Base-by-base conservation (phyloP, 1,284 basidiomycete species). In the Taiwanofungus camphoratus region DNA sequence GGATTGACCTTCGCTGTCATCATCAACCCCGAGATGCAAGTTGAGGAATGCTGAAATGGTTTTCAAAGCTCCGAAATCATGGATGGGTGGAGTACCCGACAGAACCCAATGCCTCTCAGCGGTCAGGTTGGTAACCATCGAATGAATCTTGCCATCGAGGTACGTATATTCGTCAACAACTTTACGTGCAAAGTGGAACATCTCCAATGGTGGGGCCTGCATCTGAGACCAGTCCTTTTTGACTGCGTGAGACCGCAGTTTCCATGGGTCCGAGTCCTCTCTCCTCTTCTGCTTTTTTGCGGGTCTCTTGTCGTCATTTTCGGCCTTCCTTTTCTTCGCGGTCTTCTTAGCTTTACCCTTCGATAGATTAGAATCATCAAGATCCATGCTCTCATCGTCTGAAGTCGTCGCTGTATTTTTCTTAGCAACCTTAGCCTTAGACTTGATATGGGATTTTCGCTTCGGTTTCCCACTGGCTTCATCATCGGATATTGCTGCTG, bases 151-250 rank as follows among this genome's bases (percentile, higher is more conserved):
- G 41, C 87, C 90, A 27, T 87, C 82, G 12, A 95, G 74, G 60
- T 97, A 97, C 1, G 93, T 95, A 63, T 95, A 97, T 62, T 97
- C 93, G 66, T 97, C 94, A 36, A 96, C 83, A 39, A 96, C 86
- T 37, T 90, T 78, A 2, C 93, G 84, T 5, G 87, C 73, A 61
- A 89, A 95, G 63, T 91, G 77, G 75, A 97, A 96, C 74, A 93
- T 87, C 63, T 95, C 91, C 39, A 96, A 67, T 11, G 92, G 84
- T 0, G 92, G 92, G 0, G 80, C 76, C 36, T 78, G 74, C 80
- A 94, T 86, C 54, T 82, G 67, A 19, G 71, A 82, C 83, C 83
- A 94, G 55, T 95, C 81, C 42, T 71, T 72, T 55, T 76, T 71
- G 3, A 90, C 88, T 0, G 69, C 62, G 5, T 70, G 64, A 3